These are phyloP conservation scores for Camellia lanceoleosa DNA, from an alignment of 148 eudicot genomes.

Conservation along the genomic window DNA sequence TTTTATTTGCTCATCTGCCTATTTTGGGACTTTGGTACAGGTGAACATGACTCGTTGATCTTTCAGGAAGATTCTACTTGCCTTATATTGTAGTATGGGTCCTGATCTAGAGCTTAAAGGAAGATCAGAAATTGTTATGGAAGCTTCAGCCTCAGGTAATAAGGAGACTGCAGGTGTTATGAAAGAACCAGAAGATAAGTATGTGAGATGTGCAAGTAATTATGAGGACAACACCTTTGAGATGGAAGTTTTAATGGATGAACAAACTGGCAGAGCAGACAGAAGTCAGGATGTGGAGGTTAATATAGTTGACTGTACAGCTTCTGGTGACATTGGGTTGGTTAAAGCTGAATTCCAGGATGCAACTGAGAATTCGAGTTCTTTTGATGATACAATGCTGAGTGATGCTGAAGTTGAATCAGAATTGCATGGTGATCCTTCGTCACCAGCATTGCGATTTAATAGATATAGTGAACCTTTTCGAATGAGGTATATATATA, in stretches of 20 bases:
- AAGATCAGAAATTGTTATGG: constrained; percentile 29
- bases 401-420: constrained; percentile 59
- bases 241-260: constrained; percentile 24
- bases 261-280: constrained; percentile 14
- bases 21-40: background rate
- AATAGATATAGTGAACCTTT: constrained; percentile 40
- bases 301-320: constrained; percentile 29
- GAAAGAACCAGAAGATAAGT: constrained; percentile 33
- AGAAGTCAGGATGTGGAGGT: constrained; percentile 33
- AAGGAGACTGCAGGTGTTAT: constrained; percentile 25
- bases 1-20: background rate
- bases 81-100: constrained; percentile 31
- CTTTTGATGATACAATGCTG: constrained; percentile 45
- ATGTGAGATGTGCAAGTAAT: constrained; percentile 38
- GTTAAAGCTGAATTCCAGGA: constrained; percentile 32
- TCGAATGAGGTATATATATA: constrained; percentile 39
- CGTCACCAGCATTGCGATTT: constrained; percentile 26
- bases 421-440: constrained; percentile 33
- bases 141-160: constrained; percentile 33
- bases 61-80: background rate
- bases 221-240: constrained; percentile 32
- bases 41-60: background rate
- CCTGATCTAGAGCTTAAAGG: constrained; percentile 40
- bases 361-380: constrained; percentile 69
- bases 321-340: constrained; percentile 27